Evolutionary conservation across 2,329 filamentous ascomycete genomes (phyloP).

Genomic region (Xylariaceae sp.): DNA sequence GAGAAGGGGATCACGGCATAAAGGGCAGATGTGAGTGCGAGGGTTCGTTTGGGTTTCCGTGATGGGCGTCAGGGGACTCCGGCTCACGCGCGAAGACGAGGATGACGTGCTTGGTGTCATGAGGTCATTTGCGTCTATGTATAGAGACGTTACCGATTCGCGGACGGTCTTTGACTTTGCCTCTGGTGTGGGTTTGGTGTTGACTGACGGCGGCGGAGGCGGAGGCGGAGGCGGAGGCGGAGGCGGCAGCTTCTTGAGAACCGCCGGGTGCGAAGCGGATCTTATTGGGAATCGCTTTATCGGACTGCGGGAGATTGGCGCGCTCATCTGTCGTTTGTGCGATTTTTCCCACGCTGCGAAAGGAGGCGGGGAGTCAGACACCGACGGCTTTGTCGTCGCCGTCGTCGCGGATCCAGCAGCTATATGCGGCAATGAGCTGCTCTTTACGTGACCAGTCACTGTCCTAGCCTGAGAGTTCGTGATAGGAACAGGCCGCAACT

Average conservation of each 20-base stretch:
- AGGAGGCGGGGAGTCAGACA: not conserved
- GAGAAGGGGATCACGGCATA: conserved; percentile 13
- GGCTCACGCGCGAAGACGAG: no score
- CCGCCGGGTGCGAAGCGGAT: not conserved
- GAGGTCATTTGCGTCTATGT: conserved; percentile 2
- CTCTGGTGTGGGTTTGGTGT: not conserved
- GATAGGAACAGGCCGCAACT: not conserved
- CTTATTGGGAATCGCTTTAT: not conserved
- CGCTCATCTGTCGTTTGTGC: conserved; percentile 1
- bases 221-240: not conserved
- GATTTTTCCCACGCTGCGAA: not conserved
- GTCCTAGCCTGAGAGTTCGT: not conserved
- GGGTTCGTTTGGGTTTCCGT: conserved; percentile 7
- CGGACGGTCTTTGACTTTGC: not conserved
- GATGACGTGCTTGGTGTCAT: not conserved
- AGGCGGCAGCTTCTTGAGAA: not conserved
- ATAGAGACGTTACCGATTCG: conserved; percentile 1
- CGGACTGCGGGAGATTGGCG: not conserved
- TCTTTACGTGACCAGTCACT: not conserved
- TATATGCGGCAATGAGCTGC: not conserved
- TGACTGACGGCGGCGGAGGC: not conserved
- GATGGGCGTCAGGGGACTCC: not conserved
- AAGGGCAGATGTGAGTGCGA: conserved; percentile 14
- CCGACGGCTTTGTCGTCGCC: not conserved
- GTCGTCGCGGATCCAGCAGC: not conserved